A percentile compares a stretch with the other conserved stretches of the same genome.
Conservation (phyloP, 495 filamentous ascomycete genomes). For the Hypoxylon fuscum region DNA sequence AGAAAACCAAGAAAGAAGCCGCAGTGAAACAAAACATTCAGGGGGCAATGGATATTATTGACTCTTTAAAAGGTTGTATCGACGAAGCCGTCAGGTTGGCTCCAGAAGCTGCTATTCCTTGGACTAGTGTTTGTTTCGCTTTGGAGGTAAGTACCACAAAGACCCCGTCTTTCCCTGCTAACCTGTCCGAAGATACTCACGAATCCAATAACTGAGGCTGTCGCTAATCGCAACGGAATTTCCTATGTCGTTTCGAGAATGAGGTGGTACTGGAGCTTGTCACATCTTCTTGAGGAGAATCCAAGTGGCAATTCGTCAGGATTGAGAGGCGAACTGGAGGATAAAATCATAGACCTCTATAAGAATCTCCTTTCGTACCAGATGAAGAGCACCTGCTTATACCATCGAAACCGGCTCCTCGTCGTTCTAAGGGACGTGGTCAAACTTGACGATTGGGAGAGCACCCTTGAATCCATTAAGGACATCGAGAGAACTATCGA, state of each 20-base stretch:
- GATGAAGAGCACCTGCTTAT: slow-evolving; percentile 49
- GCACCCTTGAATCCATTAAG: background rate
- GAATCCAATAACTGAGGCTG: slow-evolving; percentile 9
- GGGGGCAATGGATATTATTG: slow-evolving; percentile 1
- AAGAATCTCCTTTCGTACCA: slow-evolving; percentile 44
- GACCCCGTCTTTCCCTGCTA: background rate
- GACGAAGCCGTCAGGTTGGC: background rate
- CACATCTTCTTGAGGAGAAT: slow-evolving; percentile 36
- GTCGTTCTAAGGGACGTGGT: background rate
- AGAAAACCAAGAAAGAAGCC: slow-evolving; percentile 16
- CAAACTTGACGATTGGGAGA: background rate
- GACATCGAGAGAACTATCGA: background rate
- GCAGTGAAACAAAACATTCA: slow-evolving; percentile 13
- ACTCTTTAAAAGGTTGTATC: background rate
- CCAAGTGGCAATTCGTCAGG: slow-evolving; percentile 7
- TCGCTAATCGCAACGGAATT: slow-evolving; percentile 31
- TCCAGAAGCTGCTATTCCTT: slow-evolving; percentile 11
- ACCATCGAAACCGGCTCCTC: slow-evolving; percentile 39
- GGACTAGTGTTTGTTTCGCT: slow-evolving; percentile 12
- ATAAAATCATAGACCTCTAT: slow-evolving; percentile 39
- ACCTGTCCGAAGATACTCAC: slow-evolving; percentile 1
- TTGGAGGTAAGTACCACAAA: slow-evolving; percentile 2
- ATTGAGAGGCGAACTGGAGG: slow-evolving; percentile 25
- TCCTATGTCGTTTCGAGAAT: slow-evolving; percentile 46
- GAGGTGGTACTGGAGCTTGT: slow-evolving; percentile 48